Base-by-base conservation (phyloP, 192 early-diverging fungal genomes). In the Rhizophagus prolifer region DNA sequence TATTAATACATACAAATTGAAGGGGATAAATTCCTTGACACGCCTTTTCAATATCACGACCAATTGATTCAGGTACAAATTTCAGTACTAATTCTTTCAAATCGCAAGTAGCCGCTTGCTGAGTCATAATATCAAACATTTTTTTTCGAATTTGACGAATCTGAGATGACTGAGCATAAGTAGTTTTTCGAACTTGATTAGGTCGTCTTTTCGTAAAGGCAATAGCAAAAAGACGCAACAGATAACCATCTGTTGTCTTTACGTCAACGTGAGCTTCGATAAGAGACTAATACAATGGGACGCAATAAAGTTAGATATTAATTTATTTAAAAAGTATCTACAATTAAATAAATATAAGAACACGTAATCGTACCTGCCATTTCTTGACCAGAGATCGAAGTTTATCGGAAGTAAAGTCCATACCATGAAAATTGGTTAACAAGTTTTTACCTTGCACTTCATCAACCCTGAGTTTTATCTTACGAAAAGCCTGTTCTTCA, bases 221-320 rank as follows among this genome's bases (percentile, higher is more conserved):
- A 83, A 98, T 94, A 82, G 91, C 91, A 82, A 99, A 99, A 82
- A 98, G 88, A 83, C 98, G 97, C 82, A 99, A 85, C 72, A 98
- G 88, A 92, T 99, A 99, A 79, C 98, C 98, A 88, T 99, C 98
- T 79, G 98, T 97, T 87, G 98, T 99, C 94, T 99, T 99, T 90
- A 98, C 94, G 87, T 99, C 97, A 28, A 96, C 91, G 85, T 94
- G 91, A 75, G 96, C 96, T 92, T 99, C 97, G 72, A 99, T 96
- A 74, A 97, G 87, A 80, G 98, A 91, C 86, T 92, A 81, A 58
- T 60, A 41, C 6, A 67, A n/a, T 64, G 34, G 31, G 31, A 23
- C 21, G 66, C 44, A 23, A 54, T 21, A 38, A n/a, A 21, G 7
- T 38, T 38, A 19, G 67, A 2, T 44, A 44, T 44, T 44, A 12